Evolutionary conservation across 371 early-diverging fungal genomes (phyloP), one percentile per base, ranked within the genome.

Genomic region (Mortierella sp.): DNA sequence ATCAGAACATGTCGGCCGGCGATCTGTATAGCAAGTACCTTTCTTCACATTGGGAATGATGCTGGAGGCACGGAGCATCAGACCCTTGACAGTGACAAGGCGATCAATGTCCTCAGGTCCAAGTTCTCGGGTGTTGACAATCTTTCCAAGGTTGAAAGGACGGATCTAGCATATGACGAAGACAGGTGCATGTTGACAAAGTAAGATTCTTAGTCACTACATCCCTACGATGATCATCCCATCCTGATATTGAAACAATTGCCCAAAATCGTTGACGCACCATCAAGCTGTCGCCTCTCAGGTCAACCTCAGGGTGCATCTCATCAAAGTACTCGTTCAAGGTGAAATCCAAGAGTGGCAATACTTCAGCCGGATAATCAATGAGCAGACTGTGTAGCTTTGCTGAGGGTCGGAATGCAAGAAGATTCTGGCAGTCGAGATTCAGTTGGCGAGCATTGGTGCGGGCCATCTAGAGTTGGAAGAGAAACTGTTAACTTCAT

Each of bases 41-140:
- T 85, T 82, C 70, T 93, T 92, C 88, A 97, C 86, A 63, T 99
- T 99, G 3, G 99, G 99, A 60, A 99, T 96, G 49, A 99, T 82
- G 50, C 93, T 86, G 5, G 96, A 94, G 2, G 94, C 80, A 55
- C 99, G 92, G 59, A 98, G 94, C 80, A 99, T 85, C 68, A 99
- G 83, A 41, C 99, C 99, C 78, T 94, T 95, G 71, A 99, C 88
- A 9, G 94, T 93, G 16, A 99, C 95, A 54, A 99, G 85, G 58
- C 95, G 96, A 82, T 99, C 99, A 51, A 99, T 97, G 78, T 98
- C 98, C 87, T 88, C 81, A 17, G 99, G 99, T 64, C 98, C 92
- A 40, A 99, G 87, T 27, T 97, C 95, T 59, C 99, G 90, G 88
- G 99, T 94, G 73, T 96, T 96, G 51, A 95, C 85, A 10, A 85